Evolutionary conservation across 768 basidiomycete genomes (phyloP).

Genomic region (Mycena rebaudengoi): DNA sequence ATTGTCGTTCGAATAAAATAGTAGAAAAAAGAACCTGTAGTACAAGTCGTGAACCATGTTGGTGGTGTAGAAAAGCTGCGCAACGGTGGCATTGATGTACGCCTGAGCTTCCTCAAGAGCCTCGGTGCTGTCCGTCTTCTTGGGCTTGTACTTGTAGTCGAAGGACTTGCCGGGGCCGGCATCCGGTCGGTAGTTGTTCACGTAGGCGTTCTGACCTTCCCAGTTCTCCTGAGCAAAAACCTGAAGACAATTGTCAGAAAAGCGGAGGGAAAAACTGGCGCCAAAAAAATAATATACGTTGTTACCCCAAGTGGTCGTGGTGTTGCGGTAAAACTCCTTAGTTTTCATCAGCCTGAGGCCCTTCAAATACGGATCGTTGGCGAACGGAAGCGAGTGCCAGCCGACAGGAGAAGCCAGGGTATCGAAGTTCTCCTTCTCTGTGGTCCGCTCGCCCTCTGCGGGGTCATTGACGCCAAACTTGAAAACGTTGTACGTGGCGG

Average conservation of each 20-base stretch:
- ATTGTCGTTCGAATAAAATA: neutral
- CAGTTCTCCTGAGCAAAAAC: constrained; percentile 96
- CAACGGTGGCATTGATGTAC: constrained; percentile 87
- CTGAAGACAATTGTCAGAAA: constrained; percentile 35
- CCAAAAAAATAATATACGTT: constrained; percentile 55
- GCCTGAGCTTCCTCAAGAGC: constrained; percentile 75
- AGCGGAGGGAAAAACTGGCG: neutral
- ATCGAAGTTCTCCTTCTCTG: constrained; percentile 77
- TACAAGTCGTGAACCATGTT: constrained; percentile 86
- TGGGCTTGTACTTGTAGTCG: constrained; percentile 80
- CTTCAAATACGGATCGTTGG: constrained; percentile 66
- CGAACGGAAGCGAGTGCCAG: constrained; percentile 87
- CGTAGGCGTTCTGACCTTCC: constrained; percentile 73
- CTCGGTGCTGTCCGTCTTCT: constrained; percentile 60
- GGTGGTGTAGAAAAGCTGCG: constrained; percentile 89
- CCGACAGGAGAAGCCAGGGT: constrained; percentile 83
- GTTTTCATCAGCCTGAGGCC: constrained; percentile 31
- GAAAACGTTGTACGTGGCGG: constrained; percentile 77
- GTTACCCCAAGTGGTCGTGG: constrained; percentile 87
- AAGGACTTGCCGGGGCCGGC: constrained; percentile 65
- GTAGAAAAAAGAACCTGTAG: constrained; percentile 60
- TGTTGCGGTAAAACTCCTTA: constrained; percentile 61
- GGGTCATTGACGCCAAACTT: constrained; percentile 91
- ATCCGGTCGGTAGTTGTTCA: constrained; percentile 83
- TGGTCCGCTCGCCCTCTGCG: constrained; percentile 63